Evolutionary conservation across 1,284 basidiomycete genomes (phyloP).

Genomic region (Ganoderma multipileum): DNA sequence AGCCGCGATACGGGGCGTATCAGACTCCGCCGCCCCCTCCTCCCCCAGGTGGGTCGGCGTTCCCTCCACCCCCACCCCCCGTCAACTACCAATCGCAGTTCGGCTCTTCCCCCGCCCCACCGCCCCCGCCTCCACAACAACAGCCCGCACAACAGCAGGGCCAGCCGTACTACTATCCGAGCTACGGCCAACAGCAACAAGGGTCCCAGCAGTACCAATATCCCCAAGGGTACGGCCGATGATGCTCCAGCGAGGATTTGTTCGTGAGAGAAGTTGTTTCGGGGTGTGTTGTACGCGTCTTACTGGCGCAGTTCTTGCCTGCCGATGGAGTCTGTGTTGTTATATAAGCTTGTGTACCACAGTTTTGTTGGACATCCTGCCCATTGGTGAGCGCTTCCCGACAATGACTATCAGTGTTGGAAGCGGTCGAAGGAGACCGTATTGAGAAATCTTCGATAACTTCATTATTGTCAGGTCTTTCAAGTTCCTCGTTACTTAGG

Average conservation of each 20-base stretch:
- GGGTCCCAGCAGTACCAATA: slow-evolving; percentile 35
- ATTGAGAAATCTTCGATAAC: no score
- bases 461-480: no score
- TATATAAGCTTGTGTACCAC: neutral
- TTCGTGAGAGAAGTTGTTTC: neutral
- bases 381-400: no score
- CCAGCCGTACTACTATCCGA: slow-evolving; percentile 23
- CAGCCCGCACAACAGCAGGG: slow-evolving; percentile 38
- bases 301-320: no score
- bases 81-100: slow-evolving; percentile 41
- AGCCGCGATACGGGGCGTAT: slow-evolving; percentile 36
- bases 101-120: slow-evolving; percentile 30
- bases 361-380: neutral
- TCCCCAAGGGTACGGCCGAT: slow-evolving; percentile 30
- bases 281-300: neutral
- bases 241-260: neutral
- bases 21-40: slow-evolving; percentile 23
- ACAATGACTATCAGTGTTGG: no score
- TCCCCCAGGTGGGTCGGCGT: slow-evolving; percentile 19
- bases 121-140: slow-evolving; percentile 39
- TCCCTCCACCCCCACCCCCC: slow-evolving; percentile 46
- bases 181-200: slow-evolving; percentile 40
- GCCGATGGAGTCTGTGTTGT: neutral
- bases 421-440: no score
- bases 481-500: no score